These are phyloP conservation scores for Leptographium wingfieldii DNA, from an alignment of 2,329 filamentous ascomycete genomes.

Conservation along the genomic window DNA sequence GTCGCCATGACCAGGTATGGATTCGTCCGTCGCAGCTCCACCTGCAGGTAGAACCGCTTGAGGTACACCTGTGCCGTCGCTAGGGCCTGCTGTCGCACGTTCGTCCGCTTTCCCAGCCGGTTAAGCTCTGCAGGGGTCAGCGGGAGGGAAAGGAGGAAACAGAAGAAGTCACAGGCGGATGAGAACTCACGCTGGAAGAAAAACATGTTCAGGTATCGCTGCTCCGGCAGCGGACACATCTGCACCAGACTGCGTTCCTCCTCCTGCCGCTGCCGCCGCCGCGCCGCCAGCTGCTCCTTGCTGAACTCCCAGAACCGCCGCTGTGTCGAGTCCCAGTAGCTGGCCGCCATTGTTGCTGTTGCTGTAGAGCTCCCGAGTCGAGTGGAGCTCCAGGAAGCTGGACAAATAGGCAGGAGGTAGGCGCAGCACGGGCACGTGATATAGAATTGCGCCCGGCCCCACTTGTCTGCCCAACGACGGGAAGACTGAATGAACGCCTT, in stretches of 20 bases:
- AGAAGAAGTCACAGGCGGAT: neutral
- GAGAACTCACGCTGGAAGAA: slow-evolving; percentile 66
- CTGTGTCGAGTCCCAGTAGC: slow-evolving; percentile 95
- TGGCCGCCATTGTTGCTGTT: slow-evolving; percentile 64
- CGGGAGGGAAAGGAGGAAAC: neutral
- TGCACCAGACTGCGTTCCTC: slow-evolving; percentile 61
- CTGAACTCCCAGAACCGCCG: slow-evolving; percentile 83
- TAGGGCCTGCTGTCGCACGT: slow-evolving; percentile 78
- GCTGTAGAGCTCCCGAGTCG: neutral
- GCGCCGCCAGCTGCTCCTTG: slow-evolving; percentile 62
- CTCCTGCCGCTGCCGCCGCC: slow-evolving; percentile 66
- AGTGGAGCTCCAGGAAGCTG: neutral
- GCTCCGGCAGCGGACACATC: slow-evolving; percentile 71
- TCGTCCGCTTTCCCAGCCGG: slow-evolving; percentile 73
- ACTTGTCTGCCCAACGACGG: neutral
- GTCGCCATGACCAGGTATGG: slow-evolving; percentile 90
- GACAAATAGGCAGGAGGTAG: neutral
- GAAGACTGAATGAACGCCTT: neutral
- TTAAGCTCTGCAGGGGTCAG: slow-evolving; percentile 48
- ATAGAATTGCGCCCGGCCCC: neutral
- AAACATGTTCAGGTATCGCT: slow-evolving; percentile 76
- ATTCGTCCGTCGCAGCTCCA: slow-evolving; percentile 86
- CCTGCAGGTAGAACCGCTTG: slow-evolving; percentile 82
- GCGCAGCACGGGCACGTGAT: neutral
- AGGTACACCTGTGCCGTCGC: slow-evolving; percentile 93